A percentile compares a stretch with the other conserved stretches of the same genome.
Evolutionary conservation across 2,329 filamentous ascomycete genomes (phyloP).

Genomic region (Zasmidium cellare): DNA sequence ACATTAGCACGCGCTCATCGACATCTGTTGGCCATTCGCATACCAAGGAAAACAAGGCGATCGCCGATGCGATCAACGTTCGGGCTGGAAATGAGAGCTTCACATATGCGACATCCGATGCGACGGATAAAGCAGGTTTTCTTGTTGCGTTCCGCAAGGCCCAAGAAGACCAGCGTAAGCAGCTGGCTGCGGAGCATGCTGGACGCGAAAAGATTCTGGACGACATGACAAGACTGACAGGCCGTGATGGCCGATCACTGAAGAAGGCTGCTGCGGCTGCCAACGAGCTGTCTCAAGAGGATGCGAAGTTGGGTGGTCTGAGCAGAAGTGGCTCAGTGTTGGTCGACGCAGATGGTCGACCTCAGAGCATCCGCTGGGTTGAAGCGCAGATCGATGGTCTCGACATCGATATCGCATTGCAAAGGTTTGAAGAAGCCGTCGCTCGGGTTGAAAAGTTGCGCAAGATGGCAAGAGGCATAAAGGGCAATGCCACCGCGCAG

Average conservation of each 20-base stretch:
- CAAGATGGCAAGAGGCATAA: constrained; percentile 73
- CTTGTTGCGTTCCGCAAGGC: constrained; percentile 90
- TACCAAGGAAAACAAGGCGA: constrained; percentile 55
- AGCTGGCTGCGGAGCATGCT: constrained; percentile 80
- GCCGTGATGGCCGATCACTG: constrained; percentile 53
- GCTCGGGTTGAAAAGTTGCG: constrained; percentile 81
- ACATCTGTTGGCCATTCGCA: constrained; percentile 31
- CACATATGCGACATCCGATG: constrained; percentile 81
- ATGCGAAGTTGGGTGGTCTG: constrained; percentile 23
- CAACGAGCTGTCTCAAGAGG: constrained; percentile 45
- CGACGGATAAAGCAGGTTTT: constrained; percentile 72
- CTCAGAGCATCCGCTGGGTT: constrained; percentile 94
- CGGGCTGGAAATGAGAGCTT: constrained; percentile 87
- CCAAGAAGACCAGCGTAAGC: constrained; percentile 86
- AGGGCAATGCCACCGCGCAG: constrained; percentile 82
- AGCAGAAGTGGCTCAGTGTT: constrained; percentile 57
- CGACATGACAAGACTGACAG: constrained; percentile 31
- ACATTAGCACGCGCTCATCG: constrained; percentile 61
- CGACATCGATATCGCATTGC: constrained; percentile 91
- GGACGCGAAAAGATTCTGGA: constrained; percentile 67
- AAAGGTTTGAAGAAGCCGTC: constrained; percentile 84
- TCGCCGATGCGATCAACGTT: constrained; percentile 81
- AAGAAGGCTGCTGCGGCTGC: constrained; percentile 50
- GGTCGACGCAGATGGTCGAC: constrained; percentile 94
- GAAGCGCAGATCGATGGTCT: constrained; percentile 93